A percentile compares a stretch with the other conserved stretches of the same genome.
These are phyloP conservation scores for Quercus tomentella DNA, from an alignment of 331 rosid genomes.

Conservation along the genomic window DNA sequence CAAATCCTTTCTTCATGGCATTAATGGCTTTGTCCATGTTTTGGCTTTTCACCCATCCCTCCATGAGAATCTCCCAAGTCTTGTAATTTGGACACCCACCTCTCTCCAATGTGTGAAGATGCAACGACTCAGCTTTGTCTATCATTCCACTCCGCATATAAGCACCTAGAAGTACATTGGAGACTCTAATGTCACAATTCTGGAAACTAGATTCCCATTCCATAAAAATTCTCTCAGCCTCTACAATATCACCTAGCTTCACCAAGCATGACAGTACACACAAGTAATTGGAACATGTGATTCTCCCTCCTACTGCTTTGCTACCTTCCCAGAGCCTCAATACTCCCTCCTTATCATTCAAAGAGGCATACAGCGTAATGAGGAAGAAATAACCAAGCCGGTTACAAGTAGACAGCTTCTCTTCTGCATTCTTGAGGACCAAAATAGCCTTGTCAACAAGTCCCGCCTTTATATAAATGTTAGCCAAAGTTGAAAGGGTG, in stretches of 20 bases:
- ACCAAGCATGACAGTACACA: slow-evolving; percentile 57
- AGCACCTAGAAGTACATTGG: slow-evolving; percentile 88
- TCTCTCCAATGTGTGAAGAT: slow-evolving; percentile 57
- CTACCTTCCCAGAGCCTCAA: slow-evolving; percentile 71
- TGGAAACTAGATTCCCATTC: slow-evolving; percentile 67
- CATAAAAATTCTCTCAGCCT: slow-evolving; percentile 58
- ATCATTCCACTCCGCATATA: slow-evolving; percentile 66
- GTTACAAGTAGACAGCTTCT: slow-evolving; percentile 44
- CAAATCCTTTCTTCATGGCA: slow-evolving; percentile 52
- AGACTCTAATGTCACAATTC: slow-evolving; percentile 68
- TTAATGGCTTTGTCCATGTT: slow-evolving; percentile 53
- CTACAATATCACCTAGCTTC: slow-evolving; percentile 56
- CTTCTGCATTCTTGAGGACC: slow-evolving; percentile 57
- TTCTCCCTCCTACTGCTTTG: slow-evolving; percentile 58
- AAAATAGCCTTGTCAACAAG: slow-evolving; percentile 46
- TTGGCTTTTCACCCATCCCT: slow-evolving; percentile 56
- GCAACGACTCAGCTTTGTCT: slow-evolving; percentile 70
- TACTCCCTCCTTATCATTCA: slow-evolving; percentile 60
- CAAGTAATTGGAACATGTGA: slow-evolving; percentile 68
- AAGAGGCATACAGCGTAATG: slow-evolving; percentile 59
- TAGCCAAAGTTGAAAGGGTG: slow-evolving; percentile 65
- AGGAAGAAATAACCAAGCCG: slow-evolving; percentile 78
- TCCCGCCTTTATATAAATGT: slow-evolving; percentile 54
- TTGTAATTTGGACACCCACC: slow-evolving; percentile 83
- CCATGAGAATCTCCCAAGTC: slow-evolving; percentile 89